phyloP scores from a whole-genome alignment of 2,329 filamentous ascomycete genomes.

The Xylariomycetidae sp. region DNA sequence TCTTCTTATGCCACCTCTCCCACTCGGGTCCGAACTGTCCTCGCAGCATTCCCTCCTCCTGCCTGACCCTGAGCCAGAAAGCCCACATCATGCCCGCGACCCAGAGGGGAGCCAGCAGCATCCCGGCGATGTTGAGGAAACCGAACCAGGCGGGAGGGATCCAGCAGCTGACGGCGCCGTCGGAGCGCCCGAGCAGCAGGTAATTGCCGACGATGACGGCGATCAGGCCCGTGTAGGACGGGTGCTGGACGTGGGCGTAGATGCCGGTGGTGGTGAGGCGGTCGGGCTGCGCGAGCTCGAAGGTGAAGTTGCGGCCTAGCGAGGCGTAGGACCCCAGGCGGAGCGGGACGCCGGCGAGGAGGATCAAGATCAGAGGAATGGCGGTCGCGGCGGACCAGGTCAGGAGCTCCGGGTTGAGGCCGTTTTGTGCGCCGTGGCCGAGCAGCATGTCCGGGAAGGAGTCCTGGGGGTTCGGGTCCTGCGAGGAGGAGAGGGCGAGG shows the following conservation, averaged over 20 bases:
- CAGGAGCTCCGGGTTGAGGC: conserved; percentile 25
- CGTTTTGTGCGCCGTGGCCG: conserved; percentile 26
- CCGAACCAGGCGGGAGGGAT: conserved; percentile 20
- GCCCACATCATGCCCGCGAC: conserved; percentile 15
- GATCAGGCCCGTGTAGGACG: conserved; percentile 43
- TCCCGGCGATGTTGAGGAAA: conserved; percentile 3
- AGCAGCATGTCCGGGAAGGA: conserved; percentile 19
- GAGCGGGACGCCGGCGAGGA: conserved; percentile 26
- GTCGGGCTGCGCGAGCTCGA: conserved; percentile 42
- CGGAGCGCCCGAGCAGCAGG: conserved; percentile 30
- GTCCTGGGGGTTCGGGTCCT: background rate
- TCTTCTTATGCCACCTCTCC: conserved; percentile 42
- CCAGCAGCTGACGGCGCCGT: conserved; percentile 37
- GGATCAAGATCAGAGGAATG: conserved; percentile 29
- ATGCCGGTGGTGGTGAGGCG: conserved; percentile 41
- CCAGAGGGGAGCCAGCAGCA: conserved; percentile 7
- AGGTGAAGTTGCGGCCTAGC: conserved; percentile 50
- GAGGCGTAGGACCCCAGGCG: conserved; percentile 33
- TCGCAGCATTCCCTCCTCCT: conserved; percentile 48
- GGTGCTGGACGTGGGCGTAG: conserved; percentile 47
- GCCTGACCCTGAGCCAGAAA: conserved; percentile 33
- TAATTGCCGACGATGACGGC: conserved; percentile 29
- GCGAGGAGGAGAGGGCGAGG: background rate
- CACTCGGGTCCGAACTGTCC: conserved; percentile 42
- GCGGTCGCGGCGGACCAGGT: conserved; percentile 33